phyloP scores from a whole-genome alignment of 345 rosid genomes.

The Acer campestre region DNA sequence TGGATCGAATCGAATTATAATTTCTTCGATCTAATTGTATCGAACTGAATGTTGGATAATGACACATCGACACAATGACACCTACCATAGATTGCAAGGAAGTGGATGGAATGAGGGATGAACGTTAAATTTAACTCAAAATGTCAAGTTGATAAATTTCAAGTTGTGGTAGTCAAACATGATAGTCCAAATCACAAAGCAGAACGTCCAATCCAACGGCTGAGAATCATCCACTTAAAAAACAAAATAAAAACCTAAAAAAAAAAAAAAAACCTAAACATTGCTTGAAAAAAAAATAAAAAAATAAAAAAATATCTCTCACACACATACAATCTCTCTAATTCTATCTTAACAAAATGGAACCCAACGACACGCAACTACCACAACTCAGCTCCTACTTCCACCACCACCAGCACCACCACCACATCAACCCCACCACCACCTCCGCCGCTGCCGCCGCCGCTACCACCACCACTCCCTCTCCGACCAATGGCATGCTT shows the following conservation, averaged over 20 bases:
- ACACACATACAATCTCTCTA: slow-evolving; percentile 13
- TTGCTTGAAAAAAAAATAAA: slow-evolving; percentile 20
- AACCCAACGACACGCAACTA: slow-evolving; percentile 58
- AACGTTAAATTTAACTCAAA: too few relatives aligned
- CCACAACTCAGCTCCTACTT: slow-evolving; percentile 48
- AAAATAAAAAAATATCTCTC: slow-evolving; percentile 19
- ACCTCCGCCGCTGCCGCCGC: not conserved
- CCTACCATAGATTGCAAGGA: too few relatives aligned
- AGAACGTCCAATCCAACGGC: slow-evolving; percentile 31
- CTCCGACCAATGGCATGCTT: slow-evolving; percentile 68
- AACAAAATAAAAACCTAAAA: slow-evolving; percentile 12
- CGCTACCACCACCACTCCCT: slow-evolving; percentile 20
- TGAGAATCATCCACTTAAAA: not conserved
- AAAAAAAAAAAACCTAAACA: slow-evolving; percentile 11
- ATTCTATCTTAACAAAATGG: slow-evolving; percentile 48
- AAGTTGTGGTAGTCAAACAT: too few relatives aligned
- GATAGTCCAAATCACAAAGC: not conserved
- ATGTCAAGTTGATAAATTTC: too few relatives aligned
- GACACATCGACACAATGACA: too few relatives aligned
- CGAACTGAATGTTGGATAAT: too few relatives aligned
- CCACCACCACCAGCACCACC: slow-evolving; percentile 23
- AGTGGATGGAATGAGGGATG: too few relatives aligned
- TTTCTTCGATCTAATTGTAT: too few relatives aligned
- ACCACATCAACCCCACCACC: slow-evolving; percentile 31
- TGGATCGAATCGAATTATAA: too few relatives aligned